Percentiles rank a stretch among this genome's conserved stretches.
phyloP scores from a whole-genome alignment of 768 basidiomycete genomes.

The Tricholoma hemisulphureum region DNA sequence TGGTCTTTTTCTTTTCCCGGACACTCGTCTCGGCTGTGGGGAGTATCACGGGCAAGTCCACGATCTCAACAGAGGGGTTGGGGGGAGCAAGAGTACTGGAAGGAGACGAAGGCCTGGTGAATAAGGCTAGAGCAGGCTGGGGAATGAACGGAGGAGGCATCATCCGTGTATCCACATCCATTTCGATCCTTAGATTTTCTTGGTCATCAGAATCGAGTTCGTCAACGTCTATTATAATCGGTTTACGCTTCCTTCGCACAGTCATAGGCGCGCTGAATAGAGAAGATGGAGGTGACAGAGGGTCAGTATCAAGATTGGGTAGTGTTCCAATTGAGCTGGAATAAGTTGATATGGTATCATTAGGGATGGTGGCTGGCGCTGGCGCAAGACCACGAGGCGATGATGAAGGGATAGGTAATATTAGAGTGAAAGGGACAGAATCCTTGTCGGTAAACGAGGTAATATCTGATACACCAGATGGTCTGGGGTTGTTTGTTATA shows the following conservation, averaged over 20 bases:
- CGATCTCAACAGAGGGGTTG: not conserved
- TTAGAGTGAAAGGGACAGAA: not conserved
- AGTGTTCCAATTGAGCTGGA: conserved; percentile 31
- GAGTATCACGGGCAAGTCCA: not conserved
- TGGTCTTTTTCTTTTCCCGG: not conserved
- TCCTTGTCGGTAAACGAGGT: not conserved
- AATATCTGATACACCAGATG: not conserved
- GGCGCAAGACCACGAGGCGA: not conserved
- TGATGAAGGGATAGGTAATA: not conserved
- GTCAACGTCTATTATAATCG: conserved; percentile 23
- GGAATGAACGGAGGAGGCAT: conserved; percentile 27
- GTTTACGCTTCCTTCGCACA: conserved; percentile 16
- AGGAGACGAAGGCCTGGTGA: conserved; percentile 41
- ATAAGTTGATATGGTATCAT: not conserved
- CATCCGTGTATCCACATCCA: conserved; percentile 5
- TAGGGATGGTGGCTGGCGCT: not conserved
- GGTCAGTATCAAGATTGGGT: conserved; percentile 20
- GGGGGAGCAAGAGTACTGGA: not conserved
- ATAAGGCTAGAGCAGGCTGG: conserved; percentile 49
- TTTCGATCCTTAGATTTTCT: not conserved
- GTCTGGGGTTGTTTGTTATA: not conserved
- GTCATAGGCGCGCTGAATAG: conserved; percentile 19
- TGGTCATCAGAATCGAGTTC: conserved; percentile 24
- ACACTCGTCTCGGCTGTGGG: not conserved
- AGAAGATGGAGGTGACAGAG: conserved; percentile 35